Base-by-base conservation (phyloP, 139 green algal species). In the Coelastrella sp. region DNA sequence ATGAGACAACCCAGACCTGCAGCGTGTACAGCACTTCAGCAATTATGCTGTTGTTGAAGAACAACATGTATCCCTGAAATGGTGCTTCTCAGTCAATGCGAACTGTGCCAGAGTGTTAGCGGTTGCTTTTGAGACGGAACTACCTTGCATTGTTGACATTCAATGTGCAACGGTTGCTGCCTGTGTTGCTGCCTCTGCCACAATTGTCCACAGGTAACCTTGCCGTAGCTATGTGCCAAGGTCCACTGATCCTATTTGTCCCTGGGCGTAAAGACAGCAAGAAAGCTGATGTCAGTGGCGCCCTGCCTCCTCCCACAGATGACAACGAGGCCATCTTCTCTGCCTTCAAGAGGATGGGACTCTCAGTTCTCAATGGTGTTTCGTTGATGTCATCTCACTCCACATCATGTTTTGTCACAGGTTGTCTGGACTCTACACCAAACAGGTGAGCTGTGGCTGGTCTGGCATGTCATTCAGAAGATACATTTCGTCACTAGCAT, bases 381-480 rank as follows among this genome's bases (percentile, higher is more conserved):
- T 9, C 27, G 13, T 21, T 38, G 6, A n/a, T 45, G 64, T 25
- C 32, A 25, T 43, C 25, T 5, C 64, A 73, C 64, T 30, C 64
- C 6, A 17, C 23, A 30, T n/a, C 64, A 6, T 73, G 64, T 30
- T 73, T 73, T 21, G 32, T 17, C 6, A 32, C 64, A 25, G 64
- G 64, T 8, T 73, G 64, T 21, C 64, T 73, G n/a, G 64, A 73
- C n/a, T 25, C 11, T 13, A 73, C 64, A 23, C 64, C 64, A 38
- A 45, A 7, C 15, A 73, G 17, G 64, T 73, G 64, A 73, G 64
- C 23, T 57, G 45, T 57, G 45, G 11, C 15, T 9, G 11, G 45
- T 9, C 15, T 9, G 15, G 0, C 45, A 57, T 57, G 45, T 57
- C 11, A n/a, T n/a, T n/a, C n/a, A n/a, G n/a, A n/a, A n/a, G n/a